Base-by-base conservation (phyloP, 2,329 filamentous ascomycete species). In the Pyrenochaeta sp. region DNA sequence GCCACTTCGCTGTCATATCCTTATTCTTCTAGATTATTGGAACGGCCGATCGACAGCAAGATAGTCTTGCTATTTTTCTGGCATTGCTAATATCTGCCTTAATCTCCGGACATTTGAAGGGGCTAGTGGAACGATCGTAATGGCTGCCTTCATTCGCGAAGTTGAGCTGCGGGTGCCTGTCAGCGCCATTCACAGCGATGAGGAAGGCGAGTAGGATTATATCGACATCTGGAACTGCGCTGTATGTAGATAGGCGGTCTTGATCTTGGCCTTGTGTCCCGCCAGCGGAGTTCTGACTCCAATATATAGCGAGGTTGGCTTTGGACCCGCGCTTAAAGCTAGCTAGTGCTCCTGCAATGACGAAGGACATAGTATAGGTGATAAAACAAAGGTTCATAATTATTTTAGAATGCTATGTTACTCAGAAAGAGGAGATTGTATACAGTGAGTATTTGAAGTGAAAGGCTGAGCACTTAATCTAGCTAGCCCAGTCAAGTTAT, bases 41-140 rank as follows among this genome's bases (percentile, higher is more conserved):
- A 3, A 4, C 91, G 90, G 19, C 90, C 90, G 44, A 93, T 81
- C 2, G 90, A 92, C 9, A 93, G 81, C 44, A 91, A 73, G 64
- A 93, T 88, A 1, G 89, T 91, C 78, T 92, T 93, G 61, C 85
- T 85, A 32, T 58, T 50, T 5, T 73, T 77, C 73, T 93, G 90
- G 77, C 90, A 93, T 82, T 76, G 19, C 72, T 73, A 62, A 86
- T 85, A 52, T 85, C 82, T 42, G 75, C 69, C 86, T 85, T 89
- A 43, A 92, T 83, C 59, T 90, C 77, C 0, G 88, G 84, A 65
- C 90, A 92, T 59, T 83, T 80, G 15, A 88, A 77, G 5, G 13
- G 36, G 2, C 2, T n/a, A 39, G 3, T 39, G 36, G 2, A 3
- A 5, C n/a, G 3, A 39, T n/a, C 8, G 36, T 13, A 39, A 10